Conservation (phyloP, 2,329 filamentous ascomycete genomes). For the Nothopassalora personata region DNA sequence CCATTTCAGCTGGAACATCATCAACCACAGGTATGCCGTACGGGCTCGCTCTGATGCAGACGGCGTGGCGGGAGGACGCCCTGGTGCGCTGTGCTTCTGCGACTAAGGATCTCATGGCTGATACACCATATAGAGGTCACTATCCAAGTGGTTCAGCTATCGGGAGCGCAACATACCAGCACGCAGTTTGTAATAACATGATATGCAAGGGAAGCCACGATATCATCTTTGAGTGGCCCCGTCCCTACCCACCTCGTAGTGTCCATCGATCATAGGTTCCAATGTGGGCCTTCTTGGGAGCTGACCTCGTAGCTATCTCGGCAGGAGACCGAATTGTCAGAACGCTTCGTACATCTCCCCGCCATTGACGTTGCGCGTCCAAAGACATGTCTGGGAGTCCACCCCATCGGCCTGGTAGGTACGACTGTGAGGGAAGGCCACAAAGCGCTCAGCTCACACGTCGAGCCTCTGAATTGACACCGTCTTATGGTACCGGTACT, state of each 20-base stretch:
- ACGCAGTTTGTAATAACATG: background rate
- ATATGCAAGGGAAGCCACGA: background rate
- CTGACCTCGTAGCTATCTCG: too few species aligned
- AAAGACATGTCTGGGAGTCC: background rate
- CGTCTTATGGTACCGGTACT: background rate
- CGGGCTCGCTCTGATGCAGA: constrained; percentile 37
- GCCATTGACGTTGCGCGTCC: background rate
- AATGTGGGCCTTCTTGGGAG: too few species aligned
- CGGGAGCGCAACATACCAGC: constrained; percentile 36
- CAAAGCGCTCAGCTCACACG: background rate
- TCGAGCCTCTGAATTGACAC: background rate
- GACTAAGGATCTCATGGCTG: constrained; percentile 37
- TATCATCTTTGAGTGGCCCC: background rate
- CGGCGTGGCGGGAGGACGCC: constrained; percentile 31
- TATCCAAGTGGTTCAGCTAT: constrained; percentile 37
- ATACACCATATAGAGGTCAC: constrained; percentile 20
- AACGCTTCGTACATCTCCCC: background rate
- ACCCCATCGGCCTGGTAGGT: background rate
- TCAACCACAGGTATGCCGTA: constrained; percentile 42
- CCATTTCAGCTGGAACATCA: constrained; percentile 58
- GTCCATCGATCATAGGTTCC: too few species aligned
- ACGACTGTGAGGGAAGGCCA: background rate
- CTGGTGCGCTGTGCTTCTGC: constrained; percentile 39
- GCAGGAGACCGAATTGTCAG: too few species aligned
- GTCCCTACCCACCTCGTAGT: too few species aligned